A percentile compares a stretch with the other conserved stretches of the same genome.
Conservation (phyloP, 257 asterid genomes). For the Cordia subcordata region DNA sequence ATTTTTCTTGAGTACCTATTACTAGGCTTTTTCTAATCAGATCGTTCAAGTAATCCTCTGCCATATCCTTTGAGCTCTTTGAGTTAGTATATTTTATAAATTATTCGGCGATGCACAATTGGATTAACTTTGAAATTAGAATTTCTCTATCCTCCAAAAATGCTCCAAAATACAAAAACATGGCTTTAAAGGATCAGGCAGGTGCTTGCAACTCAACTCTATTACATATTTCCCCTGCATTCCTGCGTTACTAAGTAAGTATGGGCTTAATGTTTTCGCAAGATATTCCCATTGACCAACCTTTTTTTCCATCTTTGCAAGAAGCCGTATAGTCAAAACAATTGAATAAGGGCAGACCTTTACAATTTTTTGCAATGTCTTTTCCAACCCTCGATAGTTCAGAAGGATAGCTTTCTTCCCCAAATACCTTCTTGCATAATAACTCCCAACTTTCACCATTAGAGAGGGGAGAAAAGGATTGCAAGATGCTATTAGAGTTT, state of each 20-base stretch:
- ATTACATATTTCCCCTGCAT: background rate
- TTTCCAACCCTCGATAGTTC: background rate
- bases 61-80: background rate
- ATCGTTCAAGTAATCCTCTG: constrained; percentile 9
- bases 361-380: background rate
- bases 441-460: no score
- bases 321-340: background rate
- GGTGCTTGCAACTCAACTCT: constrained; percentile 10
- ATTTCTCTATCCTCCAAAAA: background rate
- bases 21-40: background rate
- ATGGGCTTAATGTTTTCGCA: background rate
- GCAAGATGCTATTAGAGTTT: no score
- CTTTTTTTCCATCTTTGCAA: background rate
- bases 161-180: constrained; percentile 2
- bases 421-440: no score
- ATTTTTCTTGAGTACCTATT: background rate
- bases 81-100: background rate
- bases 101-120: background rate
- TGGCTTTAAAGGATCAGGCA: constrained; percentile 8
- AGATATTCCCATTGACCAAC: background rate
- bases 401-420: background rate
- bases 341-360: background rate
- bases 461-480: background rate
- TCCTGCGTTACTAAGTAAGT: no score
- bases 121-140: background rate